A percentile compares a stretch with the other conserved stretches of the same genome.
Evolutionary conservation across 805 yeast genomes (phyloP).

Genomic region (Cyberlindnera saturnus): DNA sequence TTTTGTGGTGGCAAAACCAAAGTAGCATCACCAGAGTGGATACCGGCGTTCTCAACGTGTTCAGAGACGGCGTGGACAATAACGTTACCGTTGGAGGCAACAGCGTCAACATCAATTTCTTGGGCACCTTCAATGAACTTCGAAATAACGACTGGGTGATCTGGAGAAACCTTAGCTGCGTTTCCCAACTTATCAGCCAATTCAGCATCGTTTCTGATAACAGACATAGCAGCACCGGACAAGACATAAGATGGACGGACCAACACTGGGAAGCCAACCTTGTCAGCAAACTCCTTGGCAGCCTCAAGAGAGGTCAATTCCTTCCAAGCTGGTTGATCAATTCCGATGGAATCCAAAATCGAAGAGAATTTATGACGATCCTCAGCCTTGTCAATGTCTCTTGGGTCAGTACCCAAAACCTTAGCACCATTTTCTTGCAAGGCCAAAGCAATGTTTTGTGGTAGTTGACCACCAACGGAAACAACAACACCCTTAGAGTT

Average conservation of each 20-base stretch:
- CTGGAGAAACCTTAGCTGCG: conserved; percentile 91
- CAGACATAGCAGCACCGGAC: conserved; percentile 99
- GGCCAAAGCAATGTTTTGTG: conserved; percentile 90
- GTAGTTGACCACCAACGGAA: conserved; percentile 96
- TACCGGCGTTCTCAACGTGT: conserved; percentile 98
- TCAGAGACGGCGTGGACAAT: conserved; percentile 94
- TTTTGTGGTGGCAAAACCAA: conserved; percentile 88
- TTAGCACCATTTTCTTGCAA: conserved; percentile 79
- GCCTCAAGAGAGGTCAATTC: conserved; percentile 83
- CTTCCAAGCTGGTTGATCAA: conserved; percentile 98
- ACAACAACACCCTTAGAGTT: conserved; percentile 86
- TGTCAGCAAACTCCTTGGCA: conserved; percentile 78
- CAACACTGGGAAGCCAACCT: conserved; percentile 90
- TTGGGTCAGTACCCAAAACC: conserved; percentile 90
- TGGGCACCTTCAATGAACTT: conserved; percentile 94
- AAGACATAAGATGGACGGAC: conserved; percentile 97
- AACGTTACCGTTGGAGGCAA: conserved; percentile 82
- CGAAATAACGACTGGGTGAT: conserved; percentile 96
- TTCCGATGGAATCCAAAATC: conserved; percentile 84
- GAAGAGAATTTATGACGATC: conserved; percentile 97
- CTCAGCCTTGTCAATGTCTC: conserved; percentile 94
- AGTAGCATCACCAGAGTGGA: conserved; percentile 98
- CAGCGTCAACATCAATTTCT: conserved; percentile 97
- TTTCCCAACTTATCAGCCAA: conserved; percentile 74
- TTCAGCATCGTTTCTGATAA: conserved; percentile 72